Evolutionary conservation across 257 asterid genomes (phyloP).

Genomic region (Fraxinus anomala): DNA sequence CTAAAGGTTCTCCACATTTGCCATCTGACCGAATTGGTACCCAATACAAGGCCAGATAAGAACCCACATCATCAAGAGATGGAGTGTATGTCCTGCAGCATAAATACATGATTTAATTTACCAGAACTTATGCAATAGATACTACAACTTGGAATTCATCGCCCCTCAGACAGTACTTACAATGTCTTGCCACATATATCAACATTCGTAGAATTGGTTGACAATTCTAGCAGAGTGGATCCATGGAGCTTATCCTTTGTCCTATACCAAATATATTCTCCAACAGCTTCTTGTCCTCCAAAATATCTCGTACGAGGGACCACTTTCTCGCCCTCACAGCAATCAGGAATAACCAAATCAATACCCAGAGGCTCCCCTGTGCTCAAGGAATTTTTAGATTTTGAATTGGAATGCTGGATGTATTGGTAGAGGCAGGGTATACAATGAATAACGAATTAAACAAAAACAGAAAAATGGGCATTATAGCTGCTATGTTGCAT

Average conservation of each 20-base stretch:
- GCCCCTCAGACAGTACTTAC: constrained; percentile 50
- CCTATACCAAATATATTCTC: constrained; percentile 86
- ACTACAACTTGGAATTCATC: constrained; percentile 2
- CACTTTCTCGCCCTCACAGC: constrained; percentile 83
- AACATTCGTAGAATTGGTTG: constrained; percentile 47
- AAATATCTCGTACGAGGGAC: constrained; percentile 70
- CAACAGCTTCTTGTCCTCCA: constrained; percentile 89
- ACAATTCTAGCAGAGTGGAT: constrained; percentile 60
- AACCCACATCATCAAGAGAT: constrained; percentile 75
- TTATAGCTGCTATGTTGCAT: background rate
- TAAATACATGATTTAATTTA: constrained; percentile 19
- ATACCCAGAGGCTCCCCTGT: constrained; percentile 84
- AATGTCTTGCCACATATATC: constrained; percentile 51
- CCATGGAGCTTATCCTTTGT: constrained; percentile 58
- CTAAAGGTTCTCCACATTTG: constrained; percentile 62
- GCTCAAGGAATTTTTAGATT: constrained; percentile 30
- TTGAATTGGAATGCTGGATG: constrained; percentile 16
- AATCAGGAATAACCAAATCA: constrained; percentile 68
- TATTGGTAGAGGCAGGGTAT: constrained; percentile 12
- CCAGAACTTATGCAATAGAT: background rate
- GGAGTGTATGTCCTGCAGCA: constrained; percentile 75
- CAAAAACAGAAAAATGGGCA: constrained; percentile 4
- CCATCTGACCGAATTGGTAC: constrained; percentile 82
- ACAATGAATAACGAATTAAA: background rate
- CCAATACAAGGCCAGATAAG: constrained; percentile 82